Evolutionary conservation across 1,284 basidiomycete species (phyloP), one percentile per base, ranked within the genome.

Genomic region (Ceratobasidium sp.): DNA sequence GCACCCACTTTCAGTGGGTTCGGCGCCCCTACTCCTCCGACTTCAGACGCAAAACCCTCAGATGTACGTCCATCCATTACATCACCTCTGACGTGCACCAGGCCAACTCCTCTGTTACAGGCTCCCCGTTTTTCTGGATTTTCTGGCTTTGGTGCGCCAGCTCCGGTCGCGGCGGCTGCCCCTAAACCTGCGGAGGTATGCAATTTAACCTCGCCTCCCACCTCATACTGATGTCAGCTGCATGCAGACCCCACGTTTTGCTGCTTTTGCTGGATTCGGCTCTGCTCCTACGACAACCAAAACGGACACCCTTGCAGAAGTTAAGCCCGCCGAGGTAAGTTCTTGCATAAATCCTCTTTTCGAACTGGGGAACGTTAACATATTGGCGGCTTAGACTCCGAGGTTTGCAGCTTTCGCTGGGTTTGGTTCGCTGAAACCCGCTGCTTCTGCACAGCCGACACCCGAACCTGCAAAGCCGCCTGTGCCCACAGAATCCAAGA

Each of bases 71-170:
- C 49, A 16, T 38, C 9, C 41, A 13, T 26, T 49, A 28, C 49
- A 6, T 46, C 23, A 18, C 13, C 13, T 30, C 35, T n/a, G 9
- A 41, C 38, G 35, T 11, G 35, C 35, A 38, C 35, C 11, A 38
- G 11, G 35, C 35, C 35, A 38, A 26, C 16, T 26, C 26, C 6
- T 18, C 32, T 16, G 5, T 26, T 35, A 23, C 28, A 70, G 66
- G 66, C 66, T 18, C 52, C 66, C 16, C 66, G 66, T 30, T 75
- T 75, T 41, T 7, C 47, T 44, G 63, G 49, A 38, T 75, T 75
- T 41, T 32, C 72, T 26, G 74, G 74, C 9, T 75, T 75, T 43
- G 59, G 74, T 26, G 61, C 64, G 9, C 28, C 74, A 13, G 30
- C 71, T 23, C 8, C 73, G 0, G 35, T 49, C 13, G 30, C 46